Conservation (phyloP, 352 stramenopile species). For the Pythium graminicola region DNA sequence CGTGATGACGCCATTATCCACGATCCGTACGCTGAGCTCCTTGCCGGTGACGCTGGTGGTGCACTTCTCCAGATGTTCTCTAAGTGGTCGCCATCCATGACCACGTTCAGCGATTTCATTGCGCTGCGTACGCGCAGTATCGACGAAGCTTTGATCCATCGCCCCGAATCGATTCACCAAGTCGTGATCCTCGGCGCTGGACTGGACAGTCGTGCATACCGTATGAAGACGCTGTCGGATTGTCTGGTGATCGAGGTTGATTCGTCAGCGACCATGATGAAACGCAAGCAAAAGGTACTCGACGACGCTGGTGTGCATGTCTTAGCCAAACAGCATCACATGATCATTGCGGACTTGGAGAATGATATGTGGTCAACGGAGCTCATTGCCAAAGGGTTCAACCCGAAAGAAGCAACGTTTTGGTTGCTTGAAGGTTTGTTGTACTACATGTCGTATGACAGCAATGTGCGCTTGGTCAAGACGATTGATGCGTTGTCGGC, state of each 20-base stretch:
- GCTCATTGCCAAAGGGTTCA: constrained; percentile 32
- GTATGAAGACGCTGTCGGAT: constrained; percentile 31
- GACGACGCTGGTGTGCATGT: constrained; percentile 22
- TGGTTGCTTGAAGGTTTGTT: constrained; percentile 50
- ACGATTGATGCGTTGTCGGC: constrained; percentile 46
- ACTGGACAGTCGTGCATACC: constrained; percentile 45
- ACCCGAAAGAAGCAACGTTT: constrained; percentile 41
- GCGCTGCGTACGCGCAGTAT: constrained; percentile 39
- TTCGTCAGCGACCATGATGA: constrained; percentile 32
- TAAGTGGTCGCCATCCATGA: constrained; percentile 17
- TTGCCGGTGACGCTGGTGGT: constrained; percentile 26
- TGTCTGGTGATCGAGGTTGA: constrained; percentile 50
- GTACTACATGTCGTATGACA: constrained; percentile 34
- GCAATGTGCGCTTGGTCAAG: constrained; percentile 42
- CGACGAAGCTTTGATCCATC: constrained; percentile 41
- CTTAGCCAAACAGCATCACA: constrained; percentile 32
- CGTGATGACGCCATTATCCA: constrained; percentile 33
- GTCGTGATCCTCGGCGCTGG: constrained; percentile 48
- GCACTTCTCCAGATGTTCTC: constrained; percentile 14
- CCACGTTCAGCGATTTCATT: constrained; percentile 20
- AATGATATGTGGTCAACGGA: constrained; percentile 39
- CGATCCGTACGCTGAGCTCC: constrained; percentile 40
- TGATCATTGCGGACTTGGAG: constrained; percentile 44
- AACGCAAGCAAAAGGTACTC: constrained; percentile 39
- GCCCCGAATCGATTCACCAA: constrained; percentile 35